Conservation (phyloP, 106 monocot species). For the Phalaenopsis aphrodite region DNA sequence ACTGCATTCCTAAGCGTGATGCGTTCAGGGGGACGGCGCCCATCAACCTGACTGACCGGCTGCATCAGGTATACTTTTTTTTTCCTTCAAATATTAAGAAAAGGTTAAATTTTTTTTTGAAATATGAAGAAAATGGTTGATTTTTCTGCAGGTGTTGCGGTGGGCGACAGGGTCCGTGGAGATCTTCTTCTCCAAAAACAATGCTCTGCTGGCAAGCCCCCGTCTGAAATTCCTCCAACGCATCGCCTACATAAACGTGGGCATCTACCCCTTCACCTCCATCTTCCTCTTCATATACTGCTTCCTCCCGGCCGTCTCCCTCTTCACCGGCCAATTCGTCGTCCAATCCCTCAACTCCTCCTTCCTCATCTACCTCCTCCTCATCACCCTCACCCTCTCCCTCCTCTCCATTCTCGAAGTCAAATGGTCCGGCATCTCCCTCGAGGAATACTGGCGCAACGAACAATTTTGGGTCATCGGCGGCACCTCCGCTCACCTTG, state of each 20-base stretch:
- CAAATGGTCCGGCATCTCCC: constrained; percentile 77
- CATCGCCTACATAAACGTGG: constrained; percentile 82
- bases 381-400: constrained; percentile 63
- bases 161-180: constrained; percentile 93
- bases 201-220: constrained; percentile 52
- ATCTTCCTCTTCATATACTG: constrained; percentile 82
- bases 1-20: constrained; percentile 77
- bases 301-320: constrained; percentile 79
- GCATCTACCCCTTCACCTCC: constrained; percentile 93
- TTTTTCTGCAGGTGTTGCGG: constrained; percentile 29
- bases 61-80: constrained; percentile 35
- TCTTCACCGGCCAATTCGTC: constrained; percentile 82
- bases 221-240: constrained; percentile 83
- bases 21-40: constrained; percentile 84
- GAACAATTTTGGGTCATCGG: constrained; percentile 95
- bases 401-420: constrained; percentile 73
- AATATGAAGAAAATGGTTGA: not conserved
- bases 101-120: not conserved
- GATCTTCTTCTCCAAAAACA: constrained; percentile 88
- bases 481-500: constrained; percentile 87
- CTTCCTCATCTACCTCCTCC: constrained; percentile 80
- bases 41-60: constrained; percentile 84
- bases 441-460: constrained; percentile 88
- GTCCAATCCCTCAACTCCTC: constrained; percentile 55
- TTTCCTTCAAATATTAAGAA: too few relatives aligned